A percentile compares a stretch with the other conserved stretches of the same genome.
phyloP scores from a whole-genome alignment of 768 basidiomycete species.

The Leccinum obscurum region DNA sequence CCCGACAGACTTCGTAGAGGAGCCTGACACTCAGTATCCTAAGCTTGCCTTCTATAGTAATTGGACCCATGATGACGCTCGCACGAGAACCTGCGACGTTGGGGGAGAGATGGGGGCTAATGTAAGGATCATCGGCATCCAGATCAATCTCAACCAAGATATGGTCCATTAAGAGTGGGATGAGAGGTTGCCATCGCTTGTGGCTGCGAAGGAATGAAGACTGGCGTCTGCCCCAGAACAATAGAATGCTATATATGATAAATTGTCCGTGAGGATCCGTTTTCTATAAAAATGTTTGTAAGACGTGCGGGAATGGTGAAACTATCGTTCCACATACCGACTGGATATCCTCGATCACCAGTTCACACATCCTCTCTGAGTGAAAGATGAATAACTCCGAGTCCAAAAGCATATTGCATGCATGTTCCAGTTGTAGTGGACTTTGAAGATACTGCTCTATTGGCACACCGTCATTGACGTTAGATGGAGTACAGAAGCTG shows the following conservation, averaged over 20 bases:
- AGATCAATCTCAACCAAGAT: conserved; percentile 79
- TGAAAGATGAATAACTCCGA: conserved; percentile 91
- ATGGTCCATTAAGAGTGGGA: conserved; percentile 85
- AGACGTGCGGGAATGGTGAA: conserved; percentile 4
- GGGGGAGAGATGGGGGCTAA: conserved; percentile 38
- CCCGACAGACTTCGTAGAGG: conserved; percentile 90
- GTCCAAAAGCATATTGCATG: conserved; percentile 70
- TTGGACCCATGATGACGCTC: conserved; percentile 42
- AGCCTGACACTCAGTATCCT: conserved; percentile 68
- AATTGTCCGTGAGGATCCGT: conserved; percentile 85
- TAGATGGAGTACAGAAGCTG: conserved; percentile 2
- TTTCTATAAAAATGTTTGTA: conserved; percentile 44
- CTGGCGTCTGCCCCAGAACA: conserved; percentile 70
- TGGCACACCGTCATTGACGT: conserved; percentile 15
- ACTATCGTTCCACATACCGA: conserved; percentile 45
- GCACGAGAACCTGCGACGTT: conserved; percentile 30
- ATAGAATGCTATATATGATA: conserved; percentile 76
- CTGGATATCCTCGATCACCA: conserved; percentile 67
- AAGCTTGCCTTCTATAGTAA: conserved; percentile 85
- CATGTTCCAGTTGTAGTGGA: conserved; percentile 81
- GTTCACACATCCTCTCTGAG: conserved; percentile 88
- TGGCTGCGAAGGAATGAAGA: conserved; percentile 72
- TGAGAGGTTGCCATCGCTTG: conserved; percentile 79
- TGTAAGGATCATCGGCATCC: conserved; percentile 63
- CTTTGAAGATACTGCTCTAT: conserved; percentile 84